Evolutionary conservation across 1,284 basidiomycete genomes (phyloP), one percentile per base, ranked within the genome.

Genomic region (Malassezia dermatis): DNA sequence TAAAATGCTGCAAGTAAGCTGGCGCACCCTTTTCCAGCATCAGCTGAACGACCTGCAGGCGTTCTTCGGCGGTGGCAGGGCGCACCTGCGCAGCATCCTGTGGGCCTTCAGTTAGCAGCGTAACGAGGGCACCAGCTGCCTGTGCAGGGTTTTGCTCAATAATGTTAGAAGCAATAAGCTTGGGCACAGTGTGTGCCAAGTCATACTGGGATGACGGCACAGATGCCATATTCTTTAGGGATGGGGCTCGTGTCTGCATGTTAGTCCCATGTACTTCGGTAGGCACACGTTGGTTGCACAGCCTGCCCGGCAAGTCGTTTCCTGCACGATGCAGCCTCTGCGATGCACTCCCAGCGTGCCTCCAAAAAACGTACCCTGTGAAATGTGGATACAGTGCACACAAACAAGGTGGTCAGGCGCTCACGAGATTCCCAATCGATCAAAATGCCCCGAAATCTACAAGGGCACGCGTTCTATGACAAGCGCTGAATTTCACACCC

Each of bases 91-190:
- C 31, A 12, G n/a, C 27, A 26, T 15, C 28, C 23, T 17, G 27
- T 13, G 43, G 17, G 8, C 32, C 45, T 5, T 35, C 42, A 4
- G 49, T 34, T 11, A 57, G 37, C 17, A 57, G 39, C 15, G 55
- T 52, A 17, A 57, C 41, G 2, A 57, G 24, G 6, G 50, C 55
- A 19, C 49, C 26, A 13, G 55, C 55, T 8, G 55, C 55, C 17
- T 52, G 48, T 39, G 19, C 23, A 10, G 55, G 49, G 13, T 46
- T 48, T 31, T 52, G 48, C 23, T 52, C 55, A 32, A 57, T 51
- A 4, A 57, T 15, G 13, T 17, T 39, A 17, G 46, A 26, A 24
- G 46, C 34, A 24, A 48, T 39, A 4, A 48, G 24, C 12, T 27
- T 26, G 3, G 46, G 46, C 32, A 48, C 34, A 19, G 34, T 28